Percentiles rank a stretch among this genome's conserved stretches.
phyloP scores from a whole-genome alignment of 257 asterid genomes.

The Apocynum venetum region DNA sequence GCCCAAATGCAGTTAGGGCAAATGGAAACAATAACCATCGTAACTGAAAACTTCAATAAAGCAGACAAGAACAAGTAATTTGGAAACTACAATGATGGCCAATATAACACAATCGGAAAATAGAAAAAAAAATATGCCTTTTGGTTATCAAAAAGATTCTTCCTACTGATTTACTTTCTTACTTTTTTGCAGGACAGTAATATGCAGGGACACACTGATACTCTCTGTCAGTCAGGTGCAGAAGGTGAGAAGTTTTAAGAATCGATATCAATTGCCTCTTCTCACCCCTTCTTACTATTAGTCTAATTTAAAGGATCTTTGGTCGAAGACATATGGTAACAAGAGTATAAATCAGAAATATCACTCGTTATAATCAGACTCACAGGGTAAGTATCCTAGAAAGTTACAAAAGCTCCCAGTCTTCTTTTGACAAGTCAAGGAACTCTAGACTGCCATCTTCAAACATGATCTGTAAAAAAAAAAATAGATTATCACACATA shows the following conservation, averaged over 20 bases:
- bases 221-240: neutral
- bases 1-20: neutral
- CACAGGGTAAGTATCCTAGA: conserved; percentile 40
- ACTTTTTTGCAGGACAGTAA: neutral
- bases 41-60: neutral
- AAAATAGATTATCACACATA: neutral
- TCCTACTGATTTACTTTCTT: no score
- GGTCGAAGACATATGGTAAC: neutral
- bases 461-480: conserved; percentile 63
- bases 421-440: conserved; percentile 74
- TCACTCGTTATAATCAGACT: neutral
- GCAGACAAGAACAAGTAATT: neutral
- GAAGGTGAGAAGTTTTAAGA: neutral
- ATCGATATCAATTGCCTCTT: neutral
- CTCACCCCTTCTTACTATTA: neutral
- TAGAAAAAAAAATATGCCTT: no score
- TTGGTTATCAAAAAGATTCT: neutral
- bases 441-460: conserved; percentile 68
- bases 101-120: neutral
- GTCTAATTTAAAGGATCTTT: neutral
- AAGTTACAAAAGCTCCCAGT: conserved; percentile 68
- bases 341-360: neutral
- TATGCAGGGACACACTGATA: neutral
- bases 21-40: neutral
- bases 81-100: neutral